Base-by-base conservation (phyloP, 352 stramenopile genomes). In the Globisporangium emineosum region DNA sequence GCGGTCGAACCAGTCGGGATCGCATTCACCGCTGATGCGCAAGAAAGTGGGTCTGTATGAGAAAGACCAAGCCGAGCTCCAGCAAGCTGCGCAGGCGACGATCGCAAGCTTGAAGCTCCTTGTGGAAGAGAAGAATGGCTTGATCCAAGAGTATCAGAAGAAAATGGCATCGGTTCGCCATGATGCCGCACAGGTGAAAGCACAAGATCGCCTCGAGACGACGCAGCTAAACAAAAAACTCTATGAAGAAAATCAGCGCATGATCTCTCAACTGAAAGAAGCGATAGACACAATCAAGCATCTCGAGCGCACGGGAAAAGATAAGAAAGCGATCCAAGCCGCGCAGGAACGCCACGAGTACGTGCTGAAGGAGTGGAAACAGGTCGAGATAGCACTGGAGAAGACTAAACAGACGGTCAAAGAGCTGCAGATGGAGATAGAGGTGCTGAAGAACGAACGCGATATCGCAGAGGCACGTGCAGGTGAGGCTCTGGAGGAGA, bases 61-160 rank as follows among this genome's bases (percentile, higher is more conserved):
- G 65, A 79, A 90, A 56, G 86, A 93, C 58, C 86, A 94, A 43
- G 64, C 76, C 0, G 69, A 86, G 23, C 57, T 93, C 21, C 86
- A 94, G 57, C 78, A 89, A 66, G 84, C 86, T 15, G 86, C 83
- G 9, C 83, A 93, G 57, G 83, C 72, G 49, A 91, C 84, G 29
- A 89, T 95, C 30, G 79, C 86, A 5, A 93, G 83, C 64, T 67
- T 95, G n/a, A 95, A 92, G 63, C 76, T 80, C 32, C 74, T 93
- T 25, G 72, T 93, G 30, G 70, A 80, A 25, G 86, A 93, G 60
- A 95, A 95, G 60, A 95, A 93, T 57, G 61, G 49, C 13, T 55
- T 86, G 30, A 77, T 93, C 4, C 70, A 73, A 15, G 75, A 88
- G 56, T 90, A 88, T 50, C 76, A 91, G 60, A 67, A 66, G 19